Base-by-base conservation (phyloP, 140 eudicot genomes). In the Ambrosia hybrid region DNA sequence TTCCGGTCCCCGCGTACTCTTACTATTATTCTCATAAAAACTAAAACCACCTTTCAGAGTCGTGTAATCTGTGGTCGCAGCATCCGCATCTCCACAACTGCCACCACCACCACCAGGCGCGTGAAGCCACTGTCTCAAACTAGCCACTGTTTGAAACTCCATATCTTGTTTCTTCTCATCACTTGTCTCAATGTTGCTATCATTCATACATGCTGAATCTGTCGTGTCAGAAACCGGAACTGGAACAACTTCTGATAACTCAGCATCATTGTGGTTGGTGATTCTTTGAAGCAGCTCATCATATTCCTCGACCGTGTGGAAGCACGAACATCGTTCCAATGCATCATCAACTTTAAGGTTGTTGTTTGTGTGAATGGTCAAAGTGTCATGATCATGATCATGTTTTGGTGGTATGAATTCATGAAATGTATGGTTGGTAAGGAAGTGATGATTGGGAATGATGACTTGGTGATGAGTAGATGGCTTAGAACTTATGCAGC, bases 301-400 rank as follows among this genome's bases (percentile, higher is more conserved):
- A 6, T 78, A 84, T 56, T 84, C 88, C 68, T 80, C 79, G n/a
- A 81, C 88, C 0, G 85, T 84, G 72, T 84, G 88, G 60, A 81
- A 84, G 49, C 84, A 77, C 48, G 76, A 64, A 21, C 79, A 77
- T 5, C 84, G 75, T 66, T 67, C 71, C 64, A 62, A 63, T 1
- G 26, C n/a, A 62, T 57, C 38, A 37, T 37, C 51, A 0, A 2
- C 14, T 38, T 63, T 38, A 38, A 37, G 51, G 51, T 63, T 57
- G n/a, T 39, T 39, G 45, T 39, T 39, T 5, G 38, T 38, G 13
- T 57, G 67, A 38, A 26, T 38, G 30, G 15, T 38, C 57, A 71
- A 56, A 51, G 9, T 41, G 10, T 71, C 55, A 39, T 39, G 45
- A 46, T 72, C 70, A 10, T 73, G 45, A 46, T 72, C 70, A 10